Conservation (phyloP, 148 eudicot species). For the Silene uniflora region DNA sequence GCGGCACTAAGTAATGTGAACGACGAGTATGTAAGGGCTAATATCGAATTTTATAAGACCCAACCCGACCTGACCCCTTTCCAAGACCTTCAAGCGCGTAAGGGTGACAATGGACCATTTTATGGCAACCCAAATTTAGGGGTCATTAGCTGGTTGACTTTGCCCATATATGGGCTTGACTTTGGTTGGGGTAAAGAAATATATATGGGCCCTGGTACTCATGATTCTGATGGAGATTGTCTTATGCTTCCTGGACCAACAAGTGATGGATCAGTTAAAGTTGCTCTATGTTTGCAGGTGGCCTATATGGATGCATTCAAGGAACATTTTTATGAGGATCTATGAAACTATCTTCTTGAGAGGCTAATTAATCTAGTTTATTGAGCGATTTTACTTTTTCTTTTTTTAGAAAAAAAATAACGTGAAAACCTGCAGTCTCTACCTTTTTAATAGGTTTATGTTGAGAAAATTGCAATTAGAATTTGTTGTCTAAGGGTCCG, state of each 20-base stretch:
- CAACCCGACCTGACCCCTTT: constrained; percentile 21
- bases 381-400: no score
- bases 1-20: constrained; percentile 27
- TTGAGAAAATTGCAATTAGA: no score
- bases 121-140: constrained; percentile 36
- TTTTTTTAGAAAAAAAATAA: no score
- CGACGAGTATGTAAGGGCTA: constrained; percentile 32
- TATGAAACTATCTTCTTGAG: background rate
- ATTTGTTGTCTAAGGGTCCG: no score
- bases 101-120: constrained; percentile 18
- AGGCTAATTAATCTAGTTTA: no score
- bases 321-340: constrained; percentile 28
- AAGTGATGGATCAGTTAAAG: constrained; percentile 31
- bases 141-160: constrained; percentile 40
- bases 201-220: constrained; percentile 44
- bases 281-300: constrained; percentile 35
- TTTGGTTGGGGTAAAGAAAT: constrained; percentile 49
- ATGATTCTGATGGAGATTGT: constrained; percentile 38
- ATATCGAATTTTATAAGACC: constrained; percentile 25
- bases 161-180: constrained; percentile 43
- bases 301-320: constrained; percentile 30
- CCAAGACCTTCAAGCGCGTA: constrained; percentile 21
- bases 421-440: no score
- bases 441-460: no score
- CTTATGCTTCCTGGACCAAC: constrained; percentile 32